Conservation (phyloP, 805 yeast species). For the Sugiyamaella lignohabitans region DNA sequence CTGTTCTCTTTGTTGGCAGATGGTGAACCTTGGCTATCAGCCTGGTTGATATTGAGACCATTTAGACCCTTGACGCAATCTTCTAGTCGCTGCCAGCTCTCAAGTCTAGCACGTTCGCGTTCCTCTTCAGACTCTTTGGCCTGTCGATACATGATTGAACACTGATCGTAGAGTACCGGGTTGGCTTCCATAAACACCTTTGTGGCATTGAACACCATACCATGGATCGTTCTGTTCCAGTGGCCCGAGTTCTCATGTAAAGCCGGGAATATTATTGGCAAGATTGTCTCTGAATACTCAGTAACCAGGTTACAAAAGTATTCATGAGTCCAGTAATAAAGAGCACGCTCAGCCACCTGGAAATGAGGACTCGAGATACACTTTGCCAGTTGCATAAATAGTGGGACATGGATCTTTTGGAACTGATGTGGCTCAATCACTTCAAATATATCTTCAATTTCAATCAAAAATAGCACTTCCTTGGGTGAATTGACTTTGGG, state of each 20-base stretch:
- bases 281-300: conserved; percentile 78
- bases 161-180: conserved; percentile 84
- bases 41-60: not conserved
- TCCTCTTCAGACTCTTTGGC: conserved; percentile 66
- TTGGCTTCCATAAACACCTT: conserved; percentile 90
- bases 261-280: conserved; percentile 88
- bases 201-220: conserved; percentile 83
- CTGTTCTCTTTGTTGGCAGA: too few species aligned
- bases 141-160: conserved; percentile 80
- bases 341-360: conserved; percentile 93
- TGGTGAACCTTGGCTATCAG: too few species aligned
- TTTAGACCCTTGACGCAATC: conserved; percentile 36
- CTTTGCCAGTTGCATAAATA: conserved; percentile 88
- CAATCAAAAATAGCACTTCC: conserved; percentile 92
- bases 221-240: conserved; percentile 93
- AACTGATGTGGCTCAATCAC: conserved; percentile 93
- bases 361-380: conserved; percentile 94
- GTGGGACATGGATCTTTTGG: conserved; percentile 82
- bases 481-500: conserved; percentile 93
- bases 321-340: conserved; percentile 92
- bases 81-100: conserved; percentile 58
- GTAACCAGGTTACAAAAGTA: conserved; percentile 84
- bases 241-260: conserved; percentile 80
- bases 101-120: conserved; percentile 47
- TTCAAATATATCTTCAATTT: conserved; percentile 93